phyloP scores from a whole-genome alignment of 352 stramenopile genomes.

The Pythium biforme region DNA sequence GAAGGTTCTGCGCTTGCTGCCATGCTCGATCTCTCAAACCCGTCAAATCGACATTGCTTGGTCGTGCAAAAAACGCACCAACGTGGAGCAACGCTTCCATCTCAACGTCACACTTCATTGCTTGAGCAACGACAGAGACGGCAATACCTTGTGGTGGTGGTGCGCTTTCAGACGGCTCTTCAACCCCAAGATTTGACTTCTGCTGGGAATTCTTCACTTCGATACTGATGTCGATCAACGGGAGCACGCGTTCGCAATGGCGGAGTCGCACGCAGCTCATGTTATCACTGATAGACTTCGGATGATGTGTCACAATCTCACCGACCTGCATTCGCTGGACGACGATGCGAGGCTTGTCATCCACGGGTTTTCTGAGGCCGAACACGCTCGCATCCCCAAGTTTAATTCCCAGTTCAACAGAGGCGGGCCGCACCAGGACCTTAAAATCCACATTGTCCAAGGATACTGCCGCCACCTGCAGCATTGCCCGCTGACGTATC shows the following conservation, averaged over 20 bases:
- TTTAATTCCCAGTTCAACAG: conserved; percentile 66
- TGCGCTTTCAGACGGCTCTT: conserved; percentile 3
- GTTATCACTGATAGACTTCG: conserved; percentile 47
- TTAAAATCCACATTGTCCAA: conserved; percentile 72
- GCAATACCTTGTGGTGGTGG: conserved; percentile 34
- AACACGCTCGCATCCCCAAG: conserved; percentile 71
- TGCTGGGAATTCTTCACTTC: conserved; percentile 36
- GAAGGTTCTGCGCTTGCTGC: conserved; percentile 68
- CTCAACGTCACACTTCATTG: conserved; percentile 79
- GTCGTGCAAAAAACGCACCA: conserved; percentile 65
- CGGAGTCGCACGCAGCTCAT: conserved; percentile 77
- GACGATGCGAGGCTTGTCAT: conserved; percentile 34
- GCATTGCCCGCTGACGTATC: background rate
- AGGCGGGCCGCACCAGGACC: conserved; percentile 62
- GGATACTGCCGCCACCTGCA: conserved; percentile 21
- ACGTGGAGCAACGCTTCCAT: conserved; percentile 72
- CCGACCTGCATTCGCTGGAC: conserved; percentile 69
- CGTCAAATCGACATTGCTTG: conserved; percentile 73
- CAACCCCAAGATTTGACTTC: conserved; percentile 3
- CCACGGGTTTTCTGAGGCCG: conserved; percentile 10
- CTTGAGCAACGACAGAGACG: conserved; percentile 73
- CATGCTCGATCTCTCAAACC: conserved; percentile 70
- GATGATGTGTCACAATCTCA: conserved; percentile 67
- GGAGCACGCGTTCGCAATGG: conserved; percentile 65
- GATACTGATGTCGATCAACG: conserved; percentile 64